phyloP scores from a whole-genome alignment of 352 stramenopile genomes.

The Bremia lactucae region DNA sequence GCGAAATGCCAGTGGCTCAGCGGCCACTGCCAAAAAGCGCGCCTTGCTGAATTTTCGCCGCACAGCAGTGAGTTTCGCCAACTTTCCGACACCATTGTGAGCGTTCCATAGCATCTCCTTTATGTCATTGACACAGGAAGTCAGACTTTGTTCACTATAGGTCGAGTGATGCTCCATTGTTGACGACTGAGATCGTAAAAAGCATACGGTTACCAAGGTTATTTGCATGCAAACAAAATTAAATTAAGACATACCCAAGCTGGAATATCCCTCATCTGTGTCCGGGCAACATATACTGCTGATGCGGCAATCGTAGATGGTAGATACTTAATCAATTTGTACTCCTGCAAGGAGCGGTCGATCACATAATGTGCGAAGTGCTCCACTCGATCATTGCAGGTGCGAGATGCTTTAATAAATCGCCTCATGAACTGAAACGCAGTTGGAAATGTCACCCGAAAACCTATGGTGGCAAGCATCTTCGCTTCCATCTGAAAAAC shows the following conservation, averaged over 20 bases:
- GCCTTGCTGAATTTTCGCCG: conserved; percentile 83
- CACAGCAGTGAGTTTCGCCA: conserved; percentile 68
- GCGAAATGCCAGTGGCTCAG: conserved; percentile 43
- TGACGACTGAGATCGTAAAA: conserved; percentile 33
- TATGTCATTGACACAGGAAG: conserved; percentile 56
- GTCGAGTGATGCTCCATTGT: conserved; percentile 70
- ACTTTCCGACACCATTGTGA: conserved; percentile 53
- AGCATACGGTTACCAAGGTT: no score
- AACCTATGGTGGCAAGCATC: conserved; percentile 56
- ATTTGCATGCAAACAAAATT: background rate
- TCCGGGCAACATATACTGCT: conserved; percentile 93
- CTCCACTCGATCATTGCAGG: conserved; percentile 58
- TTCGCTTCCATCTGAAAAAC: conserved; percentile 79
- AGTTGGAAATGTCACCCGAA: conserved; percentile 79
- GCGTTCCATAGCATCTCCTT: conserved; percentile 77
- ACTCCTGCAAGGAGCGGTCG: conserved; percentile 97
- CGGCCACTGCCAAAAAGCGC: conserved; percentile 62
- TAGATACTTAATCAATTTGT: conserved; percentile 95
- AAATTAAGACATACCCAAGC: conserved; percentile 49
- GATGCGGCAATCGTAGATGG: conserved; percentile 95
- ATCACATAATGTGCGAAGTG: conserved; percentile 96
- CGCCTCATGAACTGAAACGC: conserved; percentile 78
- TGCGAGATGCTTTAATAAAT: conserved; percentile 77
- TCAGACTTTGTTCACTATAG: conserved; percentile 53
- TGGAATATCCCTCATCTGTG: conserved; percentile 62